Base-by-base conservation (phyloP, 2,329 filamentous ascomycete genomes). In the Gaeumannomyces tritici region DNA sequence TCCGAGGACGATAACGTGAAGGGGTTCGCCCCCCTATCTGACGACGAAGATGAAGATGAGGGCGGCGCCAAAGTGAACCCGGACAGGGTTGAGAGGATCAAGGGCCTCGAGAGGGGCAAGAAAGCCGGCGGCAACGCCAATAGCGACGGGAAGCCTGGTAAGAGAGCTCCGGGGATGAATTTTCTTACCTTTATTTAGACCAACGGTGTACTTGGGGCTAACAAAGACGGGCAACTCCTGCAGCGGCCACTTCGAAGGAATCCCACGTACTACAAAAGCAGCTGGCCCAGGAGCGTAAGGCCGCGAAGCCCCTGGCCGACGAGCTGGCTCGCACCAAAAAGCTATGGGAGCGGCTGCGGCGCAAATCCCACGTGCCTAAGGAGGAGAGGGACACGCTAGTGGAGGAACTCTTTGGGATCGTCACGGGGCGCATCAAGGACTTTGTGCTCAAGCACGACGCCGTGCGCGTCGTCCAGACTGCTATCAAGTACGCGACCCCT, bases 361-460 rank as follows among this genome's bases (percentile, higher is more conserved):
- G 91, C 69, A 98, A 98, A 78, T 96, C 93, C 3, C 91, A 97
- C 70, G 91, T 99, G 1, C 89, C 92, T 55, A 87, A 89, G 69
- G 90, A 96, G 54, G 93, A 99, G 79, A 85, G 95, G 65, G 89
- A 93, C 74, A 83, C 89, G 73, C 83, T 99, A 55, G 89, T 98
- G 59, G 84, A 88, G 64, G 93, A 99, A 78, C 83, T 99, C 29
- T 98, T 96, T 74, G 82, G 83, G 63, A 96, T 99, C 71, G 90
- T 97, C 70, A 95, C 90, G 28, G 93, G 93, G 61, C 86, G 90
- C 63, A 89, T 98, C 70, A 91, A 91, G 75, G 95, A 98, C 65
- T 96, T 98, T 68, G 93, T 97, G 26, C 90, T 99, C 78, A 99
- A 99, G 83, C 95, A 99, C 75, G 95, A 99, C 73, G 91, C 92